A percentile compares a stretch with the other conserved stretches of the same genome.
These are phyloP conservation scores for Aquilaria malaccensis DNA, from an alignment of 345 rosid species.

Conservation along the genomic window DNA sequence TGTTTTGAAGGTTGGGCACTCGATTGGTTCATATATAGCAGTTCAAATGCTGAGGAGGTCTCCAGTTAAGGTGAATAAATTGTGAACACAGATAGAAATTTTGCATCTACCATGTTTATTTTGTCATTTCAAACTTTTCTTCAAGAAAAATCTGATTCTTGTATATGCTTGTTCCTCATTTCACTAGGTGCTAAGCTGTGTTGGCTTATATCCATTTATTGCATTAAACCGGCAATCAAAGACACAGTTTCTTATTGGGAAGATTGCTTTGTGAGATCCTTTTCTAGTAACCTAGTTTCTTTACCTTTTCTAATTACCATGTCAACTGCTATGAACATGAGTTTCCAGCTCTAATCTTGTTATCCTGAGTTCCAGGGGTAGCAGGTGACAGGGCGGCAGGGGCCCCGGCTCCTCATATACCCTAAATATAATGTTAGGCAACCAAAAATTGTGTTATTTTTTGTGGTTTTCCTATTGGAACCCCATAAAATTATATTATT, in stretches of 20 bases:
- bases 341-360: no score
- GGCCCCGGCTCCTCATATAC: no score
- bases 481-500: no score
- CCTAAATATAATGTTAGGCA: no score
- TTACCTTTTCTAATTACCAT: not conserved
- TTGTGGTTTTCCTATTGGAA: no score
- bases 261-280: conserved; percentile 41
- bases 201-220: conserved; percentile 80
- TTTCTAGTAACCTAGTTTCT: conserved; percentile 3
- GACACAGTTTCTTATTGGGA: conserved; percentile 44
- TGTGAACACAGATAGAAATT: conserved; percentile 4
- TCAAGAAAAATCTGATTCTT: not conserved
- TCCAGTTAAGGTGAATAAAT: conserved; percentile 42
- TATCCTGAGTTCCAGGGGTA: no score
- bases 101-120: not conserved
- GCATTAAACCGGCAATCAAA: conserved; percentile 47
- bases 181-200: conserved; percentile 40
- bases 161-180: conserved; percentile 4
- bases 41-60: conserved; percentile 48
- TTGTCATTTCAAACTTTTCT: not conserved
- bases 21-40: conserved; percentile 72
- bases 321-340: no score
- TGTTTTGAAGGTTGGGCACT: conserved; percentile 69
- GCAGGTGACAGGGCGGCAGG: no score
- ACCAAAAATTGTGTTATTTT: no score